Evolutionary conservation across 1,284 basidiomycete species (phyloP).

Genomic region (Retiboletus flavoniger): DNA sequence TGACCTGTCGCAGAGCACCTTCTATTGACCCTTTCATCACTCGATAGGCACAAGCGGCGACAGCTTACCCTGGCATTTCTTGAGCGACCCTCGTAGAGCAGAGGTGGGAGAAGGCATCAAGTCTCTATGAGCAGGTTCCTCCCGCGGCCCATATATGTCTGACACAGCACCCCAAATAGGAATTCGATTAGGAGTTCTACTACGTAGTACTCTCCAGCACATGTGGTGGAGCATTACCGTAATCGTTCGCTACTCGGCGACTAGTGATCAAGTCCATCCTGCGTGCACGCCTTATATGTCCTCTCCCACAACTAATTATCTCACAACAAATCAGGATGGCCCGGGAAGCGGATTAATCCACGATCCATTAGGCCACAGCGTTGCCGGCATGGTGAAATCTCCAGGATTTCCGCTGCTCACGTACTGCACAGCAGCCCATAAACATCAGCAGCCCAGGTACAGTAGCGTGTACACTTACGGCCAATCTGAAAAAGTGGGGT

Average conservation of each 20-base stretch:
- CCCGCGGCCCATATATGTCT: conserved; percentile 20
- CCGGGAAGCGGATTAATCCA: conserved; percentile 74
- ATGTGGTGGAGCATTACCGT: neutral
- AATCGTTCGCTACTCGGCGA: neutral
- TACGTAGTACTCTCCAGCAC: neutral
- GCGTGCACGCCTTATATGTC: neutral
- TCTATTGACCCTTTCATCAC: conserved; percentile 2
- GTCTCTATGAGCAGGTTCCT: conserved; percentile 10
- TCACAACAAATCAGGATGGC: conserved; percentile 46
- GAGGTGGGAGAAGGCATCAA: conserved; percentile 25
- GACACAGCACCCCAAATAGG: conserved; percentile 19
- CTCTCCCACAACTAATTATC: neutral
- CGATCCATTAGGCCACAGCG: conserved; percentile 76
- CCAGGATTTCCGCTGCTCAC: conserved; percentile 53
- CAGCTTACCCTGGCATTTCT: conserved; percentile 27
- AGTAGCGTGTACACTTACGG: conserved; percentile 51
- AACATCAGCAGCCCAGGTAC: conserved; percentile 3
- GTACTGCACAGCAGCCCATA: conserved; percentile 43
- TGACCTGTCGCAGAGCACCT: conserved; percentile 10
- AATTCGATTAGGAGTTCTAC: conserved; percentile 6
- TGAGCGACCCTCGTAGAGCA: conserved; percentile 20
- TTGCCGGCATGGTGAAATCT: conserved; percentile 82
- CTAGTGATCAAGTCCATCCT: neutral
- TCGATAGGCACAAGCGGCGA: neutral
- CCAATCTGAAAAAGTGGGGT: conserved; percentile 82